Evolutionary conservation across 441 rosid species (phyloP).

Genomic region (Eruca vesicaria): DNA sequence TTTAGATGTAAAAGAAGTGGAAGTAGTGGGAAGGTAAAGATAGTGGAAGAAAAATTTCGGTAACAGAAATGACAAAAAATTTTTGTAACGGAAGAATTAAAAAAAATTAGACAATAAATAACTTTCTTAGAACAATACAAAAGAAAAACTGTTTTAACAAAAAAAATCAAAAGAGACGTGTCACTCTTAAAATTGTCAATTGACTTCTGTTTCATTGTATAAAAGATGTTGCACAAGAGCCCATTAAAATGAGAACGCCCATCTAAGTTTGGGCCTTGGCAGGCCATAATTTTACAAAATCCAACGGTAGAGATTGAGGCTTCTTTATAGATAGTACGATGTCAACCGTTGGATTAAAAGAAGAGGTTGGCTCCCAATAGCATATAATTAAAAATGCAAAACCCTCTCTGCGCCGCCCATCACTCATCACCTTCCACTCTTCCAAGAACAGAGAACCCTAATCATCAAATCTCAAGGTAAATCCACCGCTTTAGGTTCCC

Average conservation of each 20-base stretch:
- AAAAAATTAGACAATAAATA: too few relatives aligned
- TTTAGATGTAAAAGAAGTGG: too few relatives aligned
- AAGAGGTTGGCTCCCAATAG: slow-evolving; percentile 12
- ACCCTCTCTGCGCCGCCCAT: slow-evolving; percentile 36
- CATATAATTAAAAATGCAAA: slow-evolving; percentile 22
- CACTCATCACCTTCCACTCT: slow-evolving; percentile 21
- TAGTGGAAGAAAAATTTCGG: too few relatives aligned
- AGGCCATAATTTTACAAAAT: background rate
- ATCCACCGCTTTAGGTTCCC: background rate
- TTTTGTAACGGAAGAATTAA: too few relatives aligned
- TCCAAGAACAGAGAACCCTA: slow-evolving; percentile 23
- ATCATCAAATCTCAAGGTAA: slow-evolving; percentile 27
- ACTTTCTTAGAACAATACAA: too few relatives aligned
- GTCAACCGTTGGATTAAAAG: slow-evolving; percentile 12
- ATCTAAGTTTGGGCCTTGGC: background rate
- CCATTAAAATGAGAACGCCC: background rate
- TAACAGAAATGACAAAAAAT: too few relatives aligned
- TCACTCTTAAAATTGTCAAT: too few relatives aligned
- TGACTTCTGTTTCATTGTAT: too few relatives aligned
- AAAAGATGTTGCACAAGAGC: background rate
- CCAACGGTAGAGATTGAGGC: background rate
- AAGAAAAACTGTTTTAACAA: too few relatives aligned
- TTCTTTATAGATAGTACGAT: background rate
- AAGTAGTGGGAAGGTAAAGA: too few relatives aligned
- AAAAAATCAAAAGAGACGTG: too few relatives aligned